A percentile compares a stretch with the other conserved stretches of the same genome.
Evolutionary conservation across 164 flowering plant genomes (phyloP).

Genomic region (Dillenia turbinata): DNA sequence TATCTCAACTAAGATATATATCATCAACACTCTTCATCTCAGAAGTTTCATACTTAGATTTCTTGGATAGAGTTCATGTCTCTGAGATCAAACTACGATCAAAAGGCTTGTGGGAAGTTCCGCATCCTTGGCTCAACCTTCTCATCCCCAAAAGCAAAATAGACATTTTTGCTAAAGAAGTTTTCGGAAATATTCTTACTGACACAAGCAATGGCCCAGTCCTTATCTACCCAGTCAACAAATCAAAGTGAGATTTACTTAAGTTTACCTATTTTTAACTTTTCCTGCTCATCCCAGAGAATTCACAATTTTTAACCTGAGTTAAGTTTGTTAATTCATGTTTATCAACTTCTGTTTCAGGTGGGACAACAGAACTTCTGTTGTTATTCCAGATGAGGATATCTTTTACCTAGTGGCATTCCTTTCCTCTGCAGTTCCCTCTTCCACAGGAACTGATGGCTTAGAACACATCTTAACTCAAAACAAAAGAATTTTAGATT

Average conservation of each 20-base stretch:
- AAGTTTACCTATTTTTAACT: neutral
- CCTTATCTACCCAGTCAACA: conserved; percentile 57
- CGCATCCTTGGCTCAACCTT: conserved; percentile 43
- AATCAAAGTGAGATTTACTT: conserved; percentile 38
- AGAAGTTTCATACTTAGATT: conserved; percentile 46
- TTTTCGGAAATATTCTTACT: conserved; percentile 41
- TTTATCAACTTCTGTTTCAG: conserved; percentile 27
- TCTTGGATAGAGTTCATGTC: conserved; percentile 54
- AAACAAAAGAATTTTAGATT: conserved; percentile 44
- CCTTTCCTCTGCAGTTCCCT: conserved; percentile 53
- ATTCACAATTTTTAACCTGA: too few species aligned
- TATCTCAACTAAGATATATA: conserved; percentile 37
- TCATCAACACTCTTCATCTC: conserved; percentile 32
- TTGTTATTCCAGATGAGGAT: conserved; percentile 53
- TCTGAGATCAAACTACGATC: conserved; percentile 45
- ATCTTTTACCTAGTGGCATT: conserved; percentile 58
- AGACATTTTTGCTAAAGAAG: conserved; percentile 35
- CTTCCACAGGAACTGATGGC: conserved; percentile 42
- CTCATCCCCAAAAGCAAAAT: conserved; percentile 30
- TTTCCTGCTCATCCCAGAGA: neutral
- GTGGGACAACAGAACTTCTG: conserved; percentile 67
- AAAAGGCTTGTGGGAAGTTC: conserved; percentile 58
- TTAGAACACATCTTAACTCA: conserved; percentile 35
- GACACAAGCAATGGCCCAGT: conserved; percentile 54
- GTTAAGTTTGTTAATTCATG: neutral